phyloP scores from a whole-genome alignment of 108 stramenopile genomes.

The Nitzschia palea region DNA sequence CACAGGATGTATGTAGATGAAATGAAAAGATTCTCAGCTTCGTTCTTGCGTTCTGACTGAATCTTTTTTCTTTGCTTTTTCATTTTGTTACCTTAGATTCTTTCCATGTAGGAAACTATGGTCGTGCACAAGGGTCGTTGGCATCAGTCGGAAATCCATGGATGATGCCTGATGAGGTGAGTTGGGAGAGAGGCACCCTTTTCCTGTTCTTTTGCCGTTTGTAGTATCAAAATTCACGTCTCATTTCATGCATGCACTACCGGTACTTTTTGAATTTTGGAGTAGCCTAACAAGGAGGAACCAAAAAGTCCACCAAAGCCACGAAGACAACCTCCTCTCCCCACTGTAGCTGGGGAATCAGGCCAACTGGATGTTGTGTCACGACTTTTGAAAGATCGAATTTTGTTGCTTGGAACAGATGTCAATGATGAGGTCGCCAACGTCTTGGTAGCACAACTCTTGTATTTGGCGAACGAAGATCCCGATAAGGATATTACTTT shows the following conservation, averaged over 20 bases:
- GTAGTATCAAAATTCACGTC: no score
- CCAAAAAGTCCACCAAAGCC: slow-evolving; percentile 38
- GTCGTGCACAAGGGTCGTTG: neutral
- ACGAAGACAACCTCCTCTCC: slow-evolving; percentile 47
- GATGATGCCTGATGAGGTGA: slow-evolving; percentile 53
- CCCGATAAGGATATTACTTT: slow-evolving; percentile 93
- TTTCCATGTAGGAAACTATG: neutral
- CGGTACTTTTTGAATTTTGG: no score
- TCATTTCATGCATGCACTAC: no score
- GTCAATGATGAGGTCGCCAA: slow-evolving; percentile 97
- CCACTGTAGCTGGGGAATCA: slow-evolving; percentile 69
- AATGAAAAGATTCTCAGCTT: neutral
- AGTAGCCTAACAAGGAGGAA: slow-evolving; percentile 17
- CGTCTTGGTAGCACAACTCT: slow-evolving; percentile 88
- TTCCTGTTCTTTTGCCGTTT: no score
- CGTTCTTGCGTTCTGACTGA: neutral
- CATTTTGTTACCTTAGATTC: neutral
- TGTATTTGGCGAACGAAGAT: slow-evolving; percentile 95
- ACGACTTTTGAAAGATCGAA: slow-evolving; percentile 92
- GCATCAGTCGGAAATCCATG: slow-evolving; percentile 16
- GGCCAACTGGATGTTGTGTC: slow-evolving; percentile 93
- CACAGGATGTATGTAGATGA: slow-evolving; percentile 9
- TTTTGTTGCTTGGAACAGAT: slow-evolving; percentile 85
- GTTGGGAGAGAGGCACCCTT: no score
- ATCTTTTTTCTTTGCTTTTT: neutral